Percentiles rank a stretch among this genome's conserved stretches.
phyloP scores from a whole-genome alignment of 805 yeast species.

The Wickerhamomyces silvicola region DNA sequence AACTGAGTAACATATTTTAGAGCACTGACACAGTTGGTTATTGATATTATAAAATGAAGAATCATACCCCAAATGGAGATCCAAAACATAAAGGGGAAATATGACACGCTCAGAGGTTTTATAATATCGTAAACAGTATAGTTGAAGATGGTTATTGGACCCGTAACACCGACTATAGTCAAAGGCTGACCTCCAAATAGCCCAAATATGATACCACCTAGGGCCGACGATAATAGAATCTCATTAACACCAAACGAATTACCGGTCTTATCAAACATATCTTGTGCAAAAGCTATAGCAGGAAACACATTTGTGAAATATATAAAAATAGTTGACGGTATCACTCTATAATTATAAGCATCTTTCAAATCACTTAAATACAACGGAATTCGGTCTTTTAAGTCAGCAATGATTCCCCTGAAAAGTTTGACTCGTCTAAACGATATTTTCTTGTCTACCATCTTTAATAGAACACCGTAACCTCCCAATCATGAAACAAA shows the following conservation, averaged over 20 bases:
- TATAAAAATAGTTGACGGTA: conserved; percentile 77
- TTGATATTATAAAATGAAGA: conserved; percentile 68
- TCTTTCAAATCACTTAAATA: conserved; percentile 78
- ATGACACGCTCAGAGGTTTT: conserved; percentile 37
- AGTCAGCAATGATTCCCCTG: conserved; percentile 30
- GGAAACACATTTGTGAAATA: conserved; percentile 89
- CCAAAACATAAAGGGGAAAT: conserved; percentile 94
- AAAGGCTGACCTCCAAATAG: conserved; percentile 83
- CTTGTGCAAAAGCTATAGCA: conserved; percentile 94
- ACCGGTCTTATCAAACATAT: conserved; percentile 88
- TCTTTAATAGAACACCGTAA: too few relatives aligned
- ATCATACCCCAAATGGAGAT: conserved; percentile 85
- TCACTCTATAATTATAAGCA: conserved; percentile 77
- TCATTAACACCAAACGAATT: conserved; percentile 90
- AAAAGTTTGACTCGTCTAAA: too few relatives aligned
- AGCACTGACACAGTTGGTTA: conserved; percentile 59
- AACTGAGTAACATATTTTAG: conserved; percentile 69
- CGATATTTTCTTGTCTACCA: too few relatives aligned
- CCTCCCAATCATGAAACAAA: too few relatives aligned
- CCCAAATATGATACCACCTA: conserved; percentile 89
- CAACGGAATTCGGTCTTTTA: conserved; percentile 43
- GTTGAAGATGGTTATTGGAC: conserved; percentile 88
- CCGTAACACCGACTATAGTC: conserved; percentile 95
- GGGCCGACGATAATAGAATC: conserved; percentile 71
- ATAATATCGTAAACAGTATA: conserved; percentile 80